phyloP scores from a whole-genome alignment of 257 asterid genomes.

The Capsicum chinense region DNA sequence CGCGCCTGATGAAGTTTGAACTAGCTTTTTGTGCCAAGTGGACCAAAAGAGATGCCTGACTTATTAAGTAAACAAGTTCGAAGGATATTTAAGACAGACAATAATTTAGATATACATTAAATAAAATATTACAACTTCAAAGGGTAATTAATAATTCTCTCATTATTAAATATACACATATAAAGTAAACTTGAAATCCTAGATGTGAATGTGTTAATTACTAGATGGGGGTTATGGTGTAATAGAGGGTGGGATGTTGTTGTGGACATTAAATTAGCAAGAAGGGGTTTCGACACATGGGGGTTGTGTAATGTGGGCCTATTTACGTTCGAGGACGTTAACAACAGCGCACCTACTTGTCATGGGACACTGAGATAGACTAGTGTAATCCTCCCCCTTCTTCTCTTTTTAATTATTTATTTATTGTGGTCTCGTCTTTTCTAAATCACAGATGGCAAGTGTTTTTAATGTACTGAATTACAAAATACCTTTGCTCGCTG shows the following conservation, averaged over 20 bases:
- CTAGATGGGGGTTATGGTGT: background rate
- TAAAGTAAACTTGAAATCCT: background rate
- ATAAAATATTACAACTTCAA: no score
- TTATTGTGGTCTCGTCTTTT: background rate
- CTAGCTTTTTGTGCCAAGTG: no score
- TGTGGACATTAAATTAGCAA: conserved; percentile 18
- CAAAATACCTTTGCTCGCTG: background rate
- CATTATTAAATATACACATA: background rate
- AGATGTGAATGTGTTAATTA: background rate
- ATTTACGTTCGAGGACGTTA: background rate
- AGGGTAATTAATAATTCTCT: no score
- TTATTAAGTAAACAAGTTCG: no score
- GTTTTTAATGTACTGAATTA: background rate
- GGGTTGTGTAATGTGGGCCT: background rate
- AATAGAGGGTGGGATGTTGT: conserved; percentile 1
- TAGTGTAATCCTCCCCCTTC: background rate
- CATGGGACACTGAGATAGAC: background rate
- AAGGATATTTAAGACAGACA: no score
- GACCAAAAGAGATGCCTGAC: no score
- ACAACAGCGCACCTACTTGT: background rate
- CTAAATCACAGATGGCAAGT: background rate
- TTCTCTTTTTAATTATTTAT: background rate
- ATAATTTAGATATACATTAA: no score
- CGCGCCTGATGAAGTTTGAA: no score
- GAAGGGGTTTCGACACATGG: conserved; percentile 12